A percentile compares a stretch with the other conserved stretches of the same genome.
Conservation (phyloP, 192 early-diverging fungal species). For the Oehlia diaphana region DNA sequence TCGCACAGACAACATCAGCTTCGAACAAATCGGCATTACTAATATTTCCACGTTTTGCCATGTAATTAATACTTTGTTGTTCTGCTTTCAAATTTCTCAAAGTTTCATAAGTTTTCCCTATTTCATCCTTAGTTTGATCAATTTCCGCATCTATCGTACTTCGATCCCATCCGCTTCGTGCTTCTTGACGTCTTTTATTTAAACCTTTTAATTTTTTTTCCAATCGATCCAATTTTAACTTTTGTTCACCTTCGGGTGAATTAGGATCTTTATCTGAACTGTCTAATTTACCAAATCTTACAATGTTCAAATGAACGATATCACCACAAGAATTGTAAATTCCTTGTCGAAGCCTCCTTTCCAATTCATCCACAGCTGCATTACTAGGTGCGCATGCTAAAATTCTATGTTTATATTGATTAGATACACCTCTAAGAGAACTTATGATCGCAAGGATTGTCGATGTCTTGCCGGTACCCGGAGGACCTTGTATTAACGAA, state of each 20-base stretch:
- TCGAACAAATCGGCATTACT: constrained; percentile 68
- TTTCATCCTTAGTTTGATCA: constrained; percentile 43
- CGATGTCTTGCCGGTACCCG: constrained; percentile 71
- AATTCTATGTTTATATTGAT: constrained; percentile 42
- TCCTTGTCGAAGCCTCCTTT: constrained; percentile 78
- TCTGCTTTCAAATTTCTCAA: constrained; percentile 43
- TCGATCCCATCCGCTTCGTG: constrained; percentile 37
- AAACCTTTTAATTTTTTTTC: constrained; percentile 31
- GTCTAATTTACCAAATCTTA: constrained; percentile 78
- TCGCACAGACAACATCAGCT: constrained; percentile 84
- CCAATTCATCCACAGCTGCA: constrained; percentile 95
- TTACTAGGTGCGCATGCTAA: constrained; percentile 96
- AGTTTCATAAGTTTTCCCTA: constrained; percentile 33
- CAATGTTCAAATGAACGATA: constrained; percentile 66
- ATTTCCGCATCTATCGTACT: constrained; percentile 34
- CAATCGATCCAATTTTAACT: constrained; percentile 35
- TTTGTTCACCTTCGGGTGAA: constrained; percentile 40
- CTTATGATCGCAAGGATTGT: constrained; percentile 87
- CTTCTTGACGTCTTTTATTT: constrained; percentile 41
- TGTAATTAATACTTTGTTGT: constrained; percentile 41
- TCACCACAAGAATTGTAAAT: constrained; percentile 61
- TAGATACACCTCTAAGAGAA: constrained; percentile 43
- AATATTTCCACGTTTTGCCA: constrained; percentile 41
- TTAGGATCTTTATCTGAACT: constrained; percentile 61
- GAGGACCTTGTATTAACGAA: constrained; percentile 84